Evolutionary conservation across 164 flowering plant species (phyloP).

Genomic region (Cinnamomum chago): DNA sequence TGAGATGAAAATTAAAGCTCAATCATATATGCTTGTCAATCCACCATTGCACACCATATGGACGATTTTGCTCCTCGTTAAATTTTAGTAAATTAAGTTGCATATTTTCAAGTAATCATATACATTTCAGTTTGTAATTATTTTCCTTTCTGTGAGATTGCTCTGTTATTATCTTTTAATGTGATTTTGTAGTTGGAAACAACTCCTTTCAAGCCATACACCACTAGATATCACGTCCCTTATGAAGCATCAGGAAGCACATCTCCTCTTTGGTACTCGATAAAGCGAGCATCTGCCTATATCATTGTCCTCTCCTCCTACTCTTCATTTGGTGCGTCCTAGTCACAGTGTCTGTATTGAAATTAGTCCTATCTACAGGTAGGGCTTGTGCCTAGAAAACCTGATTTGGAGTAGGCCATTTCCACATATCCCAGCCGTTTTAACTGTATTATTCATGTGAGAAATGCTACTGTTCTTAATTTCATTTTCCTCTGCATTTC

Average conservation of each 20-base stretch:
- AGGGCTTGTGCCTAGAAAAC: no score
- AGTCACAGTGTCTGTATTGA: background rate
- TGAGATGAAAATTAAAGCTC: no score
- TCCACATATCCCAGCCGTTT: no score
- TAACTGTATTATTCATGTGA: background rate
- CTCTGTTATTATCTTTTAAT: no score
- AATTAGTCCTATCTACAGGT: no score
- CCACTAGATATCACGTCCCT: slow-evolving; percentile 51
- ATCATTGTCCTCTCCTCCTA: slow-evolving; percentile 73
- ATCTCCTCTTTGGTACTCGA: slow-evolving; percentile 73
- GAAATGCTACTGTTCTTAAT: no score
- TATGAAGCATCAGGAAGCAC: slow-evolving; percentile 56
- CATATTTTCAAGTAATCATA: no score
- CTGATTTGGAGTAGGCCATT: no score
- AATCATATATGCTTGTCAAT: no score
- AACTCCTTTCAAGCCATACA: slow-evolving; percentile 63
- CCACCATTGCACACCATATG: background rate
- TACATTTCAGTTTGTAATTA: background rate
- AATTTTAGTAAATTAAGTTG: background rate
- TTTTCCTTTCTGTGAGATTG: no score
- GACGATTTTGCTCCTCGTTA: background rate
- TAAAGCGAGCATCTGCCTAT: slow-evolving; percentile 77
- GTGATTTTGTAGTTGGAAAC: slow-evolving; percentile 54
- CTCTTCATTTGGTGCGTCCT: slow-evolving; percentile 60
- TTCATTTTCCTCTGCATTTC: no score